Conservation (phyloP, 495 filamentous ascomycete genomes). For the Lepraria neglecta region DNA sequence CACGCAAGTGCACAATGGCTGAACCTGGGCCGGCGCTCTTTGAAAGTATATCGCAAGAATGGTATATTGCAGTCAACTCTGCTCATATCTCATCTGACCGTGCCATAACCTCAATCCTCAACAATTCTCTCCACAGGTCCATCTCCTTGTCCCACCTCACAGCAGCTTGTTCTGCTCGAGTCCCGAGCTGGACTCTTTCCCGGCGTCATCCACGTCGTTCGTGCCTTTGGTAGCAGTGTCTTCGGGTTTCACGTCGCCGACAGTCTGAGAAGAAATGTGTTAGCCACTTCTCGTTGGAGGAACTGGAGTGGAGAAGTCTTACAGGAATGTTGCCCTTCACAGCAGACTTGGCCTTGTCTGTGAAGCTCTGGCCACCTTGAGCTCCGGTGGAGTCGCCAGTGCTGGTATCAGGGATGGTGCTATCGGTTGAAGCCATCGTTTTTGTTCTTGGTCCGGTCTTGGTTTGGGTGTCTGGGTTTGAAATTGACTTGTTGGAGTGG, state of each 20-base stretch:
- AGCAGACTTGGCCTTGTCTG: conserved; percentile 21
- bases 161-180: conserved; percentile 16
- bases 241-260: conserved; percentile 1
- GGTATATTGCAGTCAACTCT: not conserved
- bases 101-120: not conserved
- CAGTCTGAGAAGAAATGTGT: conserved; percentile 4
- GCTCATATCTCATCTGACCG: not conserved
- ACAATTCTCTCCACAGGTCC: not conserved
- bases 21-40: not conserved
- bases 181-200: conserved; percentile 8
- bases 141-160: not conserved
- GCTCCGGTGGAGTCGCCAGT: conserved; percentile 17
- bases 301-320: not conserved
- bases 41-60: not conserved
- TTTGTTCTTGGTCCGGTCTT: not conserved
- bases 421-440: conserved; percentile 21
- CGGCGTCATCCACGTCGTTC: conserved; percentile 1
- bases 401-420: conserved; percentile 13
- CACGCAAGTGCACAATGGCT: not conserved
- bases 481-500: no score
- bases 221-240: conserved; percentile 12
- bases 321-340: conserved; percentile 20
- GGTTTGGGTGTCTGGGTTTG: not conserved
- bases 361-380: conserved; percentile 17
- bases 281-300: not conserved